Base-by-base conservation (phyloP, 768 basidiomycete genomes). In the Russula abietina region DNA sequence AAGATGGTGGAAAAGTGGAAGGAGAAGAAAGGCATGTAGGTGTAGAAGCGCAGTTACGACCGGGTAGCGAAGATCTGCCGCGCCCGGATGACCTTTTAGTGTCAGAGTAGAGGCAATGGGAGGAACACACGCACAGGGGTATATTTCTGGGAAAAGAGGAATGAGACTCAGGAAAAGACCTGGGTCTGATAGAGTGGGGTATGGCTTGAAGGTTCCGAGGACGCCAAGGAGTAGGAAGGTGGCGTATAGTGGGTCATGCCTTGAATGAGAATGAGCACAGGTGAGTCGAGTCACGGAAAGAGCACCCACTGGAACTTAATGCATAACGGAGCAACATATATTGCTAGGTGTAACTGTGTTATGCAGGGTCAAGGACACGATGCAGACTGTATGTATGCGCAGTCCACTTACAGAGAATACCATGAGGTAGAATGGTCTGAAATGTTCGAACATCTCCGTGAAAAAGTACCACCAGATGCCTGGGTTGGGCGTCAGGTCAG, bases 401-500 rank as follows among this genome's bases (percentile, higher is more conserved):
- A 39, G 54, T 17, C 4, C 17, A 72, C 87, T 52, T 68, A 94
- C 94, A 19, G 88, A 90, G 73, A 98, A 98, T 19, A 90, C 91
- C 80, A 94, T 88, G 36, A 98, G 77, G 80, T 97, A 99, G 76
- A 98, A 98, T 4, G 88, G 84, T 33, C 97, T 79, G 79, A 98
- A 99, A 71, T 98, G 90, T 71, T 98, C 96, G 66, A 99, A 99
- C 91, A 98, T 98, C 73, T 98, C 96, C 12, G 93, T 98, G 76
- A 98, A 98, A 77, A 98, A 98, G 74, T 98, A 98, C 96, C 96
- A 98, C 90, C 93, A 93, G 32, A 98, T 75, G 2, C 97, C 96
- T 4, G 91, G 85, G 68, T 95, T 98, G 0, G 97, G 96, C 10
- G 93, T 94, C 65, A 98, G 75, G 71, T 97, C 95, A 2, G 90